A percentile compares a stretch with the other conserved stretches of the same genome.
phyloP scores from a whole-genome alignment of 2,329 filamentous ascomycete genomes.

The Dactylellina drechsleri region DNA sequence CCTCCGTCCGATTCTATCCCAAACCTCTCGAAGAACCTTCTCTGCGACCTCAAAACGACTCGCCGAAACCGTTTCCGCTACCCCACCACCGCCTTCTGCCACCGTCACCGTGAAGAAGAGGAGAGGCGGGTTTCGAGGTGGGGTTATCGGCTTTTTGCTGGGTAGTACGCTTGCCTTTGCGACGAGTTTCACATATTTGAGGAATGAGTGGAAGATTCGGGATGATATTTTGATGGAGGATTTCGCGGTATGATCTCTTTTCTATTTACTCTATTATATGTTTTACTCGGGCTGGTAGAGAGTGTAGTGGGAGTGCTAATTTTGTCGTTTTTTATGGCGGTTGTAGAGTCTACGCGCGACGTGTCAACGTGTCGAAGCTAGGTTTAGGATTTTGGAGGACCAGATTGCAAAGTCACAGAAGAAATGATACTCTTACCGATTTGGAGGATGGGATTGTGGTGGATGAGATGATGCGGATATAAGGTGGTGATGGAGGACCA shows the following conservation, averaged over 20 bases:
- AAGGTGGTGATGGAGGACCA: slow-evolving; percentile 19
- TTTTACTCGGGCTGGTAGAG: no score
- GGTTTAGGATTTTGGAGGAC: slow-evolving; percentile 49
- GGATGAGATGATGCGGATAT: neutral
- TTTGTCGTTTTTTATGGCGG: neutral
- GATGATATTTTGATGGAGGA: slow-evolving; percentile 55
- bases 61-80: slow-evolving; percentile 32
- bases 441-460: neutral
- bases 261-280: neutral
- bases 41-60: slow-evolving; percentile 42
- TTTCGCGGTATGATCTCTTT: slow-evolving; percentile 43
- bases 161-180: slow-evolving; percentile 50
- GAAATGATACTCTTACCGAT: slow-evolving; percentile 27
- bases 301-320: no score
- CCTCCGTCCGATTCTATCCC: slow-evolving; percentile 40
- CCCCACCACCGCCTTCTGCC: slow-evolving; percentile 4
- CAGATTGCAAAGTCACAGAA: slow-evolving; percentile 47
- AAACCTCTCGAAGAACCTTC: slow-evolving; percentile 43
- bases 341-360: slow-evolving; percentile 42
- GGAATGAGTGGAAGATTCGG: slow-evolving; percentile 51
- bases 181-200: slow-evolving; percentile 51
- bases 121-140: slow-evolving; percentile 43
- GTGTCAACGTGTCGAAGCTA: slow-evolving; percentile 52
- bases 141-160: slow-evolving; percentile 50
- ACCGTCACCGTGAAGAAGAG: slow-evolving; percentile 53